phyloP scores from a whole-genome alignment of 2,329 filamentous ascomycete genomes.

The Trichophaea hybrida region DNA sequence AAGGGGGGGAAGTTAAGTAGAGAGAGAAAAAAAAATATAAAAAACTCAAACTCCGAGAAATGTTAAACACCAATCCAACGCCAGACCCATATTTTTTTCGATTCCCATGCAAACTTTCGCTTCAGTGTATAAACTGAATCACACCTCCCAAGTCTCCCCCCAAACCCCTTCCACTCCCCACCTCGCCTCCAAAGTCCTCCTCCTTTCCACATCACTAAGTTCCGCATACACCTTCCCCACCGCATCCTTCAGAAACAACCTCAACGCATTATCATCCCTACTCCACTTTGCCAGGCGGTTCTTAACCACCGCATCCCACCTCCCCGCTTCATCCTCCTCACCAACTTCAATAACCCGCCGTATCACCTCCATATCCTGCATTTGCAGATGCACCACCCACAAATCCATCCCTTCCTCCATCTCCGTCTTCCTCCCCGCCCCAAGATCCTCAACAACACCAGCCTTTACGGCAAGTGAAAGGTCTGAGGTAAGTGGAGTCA shows the following conservation, averaged over 20 bases:
- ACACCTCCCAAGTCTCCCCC: background rate
- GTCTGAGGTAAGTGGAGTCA: constrained; percentile 10
- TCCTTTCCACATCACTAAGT: background rate
- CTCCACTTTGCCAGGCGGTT: background rate
- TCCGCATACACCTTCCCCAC: background rate
- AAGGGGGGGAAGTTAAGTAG: no score
- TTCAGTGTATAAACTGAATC: background rate
- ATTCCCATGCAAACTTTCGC: background rate
- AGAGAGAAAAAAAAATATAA: background rate
- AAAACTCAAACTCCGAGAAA: background rate
- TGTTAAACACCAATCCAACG: background rate
- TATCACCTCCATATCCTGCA: background rate
- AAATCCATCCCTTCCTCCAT: constrained; percentile 1
- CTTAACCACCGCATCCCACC: background rate
- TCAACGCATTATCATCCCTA: background rate
- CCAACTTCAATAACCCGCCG: background rate
- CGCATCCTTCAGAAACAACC: background rate
- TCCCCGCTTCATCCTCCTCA: background rate
- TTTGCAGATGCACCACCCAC: background rate
- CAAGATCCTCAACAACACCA: background rate
- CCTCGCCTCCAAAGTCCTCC: background rate
- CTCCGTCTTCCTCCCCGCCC: background rate
- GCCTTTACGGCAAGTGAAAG: background rate
- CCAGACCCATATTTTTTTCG: background rate
- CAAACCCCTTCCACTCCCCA: background rate